phyloP scores from a whole-genome alignment of 257 asterid genomes.

The Echites panduratus region DNA sequence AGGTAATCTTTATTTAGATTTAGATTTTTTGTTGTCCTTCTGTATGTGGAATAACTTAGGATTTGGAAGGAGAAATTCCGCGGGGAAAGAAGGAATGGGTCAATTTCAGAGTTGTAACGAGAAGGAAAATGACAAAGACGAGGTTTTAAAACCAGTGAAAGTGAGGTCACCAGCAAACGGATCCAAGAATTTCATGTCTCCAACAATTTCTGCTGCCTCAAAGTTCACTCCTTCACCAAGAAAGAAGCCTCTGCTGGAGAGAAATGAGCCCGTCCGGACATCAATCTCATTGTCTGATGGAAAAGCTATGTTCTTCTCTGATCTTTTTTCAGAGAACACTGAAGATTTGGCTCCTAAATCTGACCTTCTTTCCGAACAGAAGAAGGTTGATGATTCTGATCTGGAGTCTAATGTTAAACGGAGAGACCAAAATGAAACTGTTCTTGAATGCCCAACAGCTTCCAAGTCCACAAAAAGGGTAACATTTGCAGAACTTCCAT shows the following conservation, averaged over 20 bases:
- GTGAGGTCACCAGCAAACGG: constrained; percentile 50
- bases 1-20: constrained; percentile 10
- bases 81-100: constrained; percentile 24
- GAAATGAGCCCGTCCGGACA: constrained; percentile 70
- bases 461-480: constrained; percentile 45
- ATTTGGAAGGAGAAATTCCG: constrained; percentile 35
- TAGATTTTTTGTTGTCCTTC: background rate
- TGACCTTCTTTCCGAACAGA: constrained; percentile 19
- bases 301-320: constrained; percentile 60
- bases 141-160: constrained; percentile 28
- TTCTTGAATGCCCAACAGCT: constrained; percentile 30
- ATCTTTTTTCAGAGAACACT: constrained; percentile 18
- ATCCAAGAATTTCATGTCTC: constrained; percentile 78
- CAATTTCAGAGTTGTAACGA: constrained; percentile 36
- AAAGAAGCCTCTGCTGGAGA: constrained; percentile 74
- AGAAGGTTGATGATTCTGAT: constrained; percentile 9
- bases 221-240: constrained; percentile 79
- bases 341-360: constrained; percentile 24
- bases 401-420: constrained; percentile 15
- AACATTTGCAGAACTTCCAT: constrained; percentile 39
- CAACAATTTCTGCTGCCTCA: constrained; percentile 91
- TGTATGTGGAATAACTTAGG: constrained; percentile 23
- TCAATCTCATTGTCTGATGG: constrained; percentile 65
- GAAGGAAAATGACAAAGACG: constrained; percentile 65
- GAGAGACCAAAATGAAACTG: constrained; percentile 17